These are phyloP conservation scores for Collariella sp. DNA, from an alignment of 495 filamentous ascomycete genomes.

Conservation along the genomic window DNA sequence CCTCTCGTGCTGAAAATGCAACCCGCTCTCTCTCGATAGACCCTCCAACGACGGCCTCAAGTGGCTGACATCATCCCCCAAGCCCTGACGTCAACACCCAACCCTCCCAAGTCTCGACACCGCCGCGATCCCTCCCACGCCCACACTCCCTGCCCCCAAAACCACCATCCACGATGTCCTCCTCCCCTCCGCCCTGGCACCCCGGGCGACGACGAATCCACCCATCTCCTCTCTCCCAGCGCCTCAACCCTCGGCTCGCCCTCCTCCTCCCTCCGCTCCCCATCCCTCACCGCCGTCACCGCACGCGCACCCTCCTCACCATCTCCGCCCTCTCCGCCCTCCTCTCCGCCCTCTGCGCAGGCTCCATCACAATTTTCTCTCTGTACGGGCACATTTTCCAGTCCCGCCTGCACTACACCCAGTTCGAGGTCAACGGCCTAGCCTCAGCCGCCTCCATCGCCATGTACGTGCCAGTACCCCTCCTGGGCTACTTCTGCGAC, in stretches of 20 bases:
- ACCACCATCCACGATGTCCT: no score
- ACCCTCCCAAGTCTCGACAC: no score
- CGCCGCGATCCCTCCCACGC: no score
- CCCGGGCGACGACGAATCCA: no score
- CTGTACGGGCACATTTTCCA: slow-evolving; percentile 87
- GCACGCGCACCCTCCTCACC: slow-evolving; percentile 23
- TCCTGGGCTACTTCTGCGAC: slow-evolving; percentile 89
- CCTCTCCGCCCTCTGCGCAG: slow-evolving; percentile 58
- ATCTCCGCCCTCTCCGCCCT: slow-evolving; percentile 36
- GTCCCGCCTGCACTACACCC: slow-evolving; percentile 71
- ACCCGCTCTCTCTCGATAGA: no score
- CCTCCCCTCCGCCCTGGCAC: no score
- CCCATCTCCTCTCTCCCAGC: slow-evolving; percentile 30
- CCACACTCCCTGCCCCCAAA: no score
- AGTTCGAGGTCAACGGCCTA: slow-evolving; percentile 83
- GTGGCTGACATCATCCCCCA: no score
- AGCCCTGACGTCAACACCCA: no score
- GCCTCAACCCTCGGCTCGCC: slow-evolving; percentile 15
- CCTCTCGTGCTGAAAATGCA: no score
- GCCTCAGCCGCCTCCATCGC: slow-evolving; percentile 74
- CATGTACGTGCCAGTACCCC: slow-evolving; percentile 79
- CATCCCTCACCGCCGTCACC: slow-evolving; percentile 2
- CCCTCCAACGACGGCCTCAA: no score
- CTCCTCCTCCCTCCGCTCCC: slow-evolving; percentile 16
- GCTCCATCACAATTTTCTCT: slow-evolving; percentile 79